A percentile compares a stretch with the other conserved stretches of the same genome.
phyloP scores from a whole-genome alignment of 2,329 filamentous ascomycete genomes.

The Podosphaera xanthii region DNA sequence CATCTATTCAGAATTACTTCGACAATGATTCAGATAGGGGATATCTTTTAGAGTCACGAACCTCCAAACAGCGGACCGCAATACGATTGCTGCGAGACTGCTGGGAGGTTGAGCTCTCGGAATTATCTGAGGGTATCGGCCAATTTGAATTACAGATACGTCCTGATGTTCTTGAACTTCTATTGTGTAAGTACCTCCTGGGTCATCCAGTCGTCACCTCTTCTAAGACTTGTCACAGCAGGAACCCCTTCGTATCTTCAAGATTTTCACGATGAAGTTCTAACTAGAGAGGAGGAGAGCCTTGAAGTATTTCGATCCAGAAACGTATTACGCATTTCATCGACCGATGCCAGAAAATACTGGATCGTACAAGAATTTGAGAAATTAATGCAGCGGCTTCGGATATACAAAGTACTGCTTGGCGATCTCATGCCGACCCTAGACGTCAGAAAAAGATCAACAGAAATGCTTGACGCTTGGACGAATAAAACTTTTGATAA shows the following conservation, averaged over 20 bases:
- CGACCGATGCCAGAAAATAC: constrained; percentile 8
- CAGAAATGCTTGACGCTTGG: background rate
- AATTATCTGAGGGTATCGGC: constrained; percentile 13
- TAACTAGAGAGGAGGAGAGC: constrained; percentile 8
- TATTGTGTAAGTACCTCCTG: constrained; percentile 10
- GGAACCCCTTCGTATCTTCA: constrained; percentile 8
- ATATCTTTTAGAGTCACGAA: constrained; percentile 12
- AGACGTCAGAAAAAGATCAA: background rate
- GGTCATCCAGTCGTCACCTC: background rate
- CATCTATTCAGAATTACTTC: constrained; percentile 8
- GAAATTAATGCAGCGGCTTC: constrained; percentile 7
- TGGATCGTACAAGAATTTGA: constrained; percentile 9
- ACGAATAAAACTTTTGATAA: constrained; percentile 4
- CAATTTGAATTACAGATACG: constrained; percentile 14
- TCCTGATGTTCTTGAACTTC: constrained; percentile 10
- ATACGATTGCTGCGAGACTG: constrained; percentile 13
- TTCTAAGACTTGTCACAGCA: constrained; percentile 4
- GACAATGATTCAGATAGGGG: constrained; percentile 10
- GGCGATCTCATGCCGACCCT: constrained; percentile 4
- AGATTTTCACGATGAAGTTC: constrained; percentile 8
- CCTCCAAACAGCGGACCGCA: constrained; percentile 11
- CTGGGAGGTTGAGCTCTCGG: constrained; percentile 14
- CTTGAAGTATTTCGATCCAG: constrained; percentile 12
- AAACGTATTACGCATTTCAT: constrained; percentile 12
- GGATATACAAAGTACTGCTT: constrained; percentile 6